phyloP scores from a whole-genome alignment of 2,329 filamentous ascomycete genomes.

The Diplocarpon mali region DNA sequence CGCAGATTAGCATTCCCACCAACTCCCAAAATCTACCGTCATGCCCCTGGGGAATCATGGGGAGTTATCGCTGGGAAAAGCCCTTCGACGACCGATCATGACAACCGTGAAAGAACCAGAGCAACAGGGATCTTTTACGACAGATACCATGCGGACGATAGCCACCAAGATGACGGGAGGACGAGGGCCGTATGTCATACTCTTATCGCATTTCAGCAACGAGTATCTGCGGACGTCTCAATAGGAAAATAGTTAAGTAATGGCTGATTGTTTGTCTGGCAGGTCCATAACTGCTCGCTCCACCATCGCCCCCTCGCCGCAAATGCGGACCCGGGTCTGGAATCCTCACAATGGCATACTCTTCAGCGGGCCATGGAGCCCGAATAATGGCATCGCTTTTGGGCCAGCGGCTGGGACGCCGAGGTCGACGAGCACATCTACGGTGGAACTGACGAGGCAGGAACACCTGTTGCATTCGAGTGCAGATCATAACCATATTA shows the following conservation, averaged over 20 bases:
- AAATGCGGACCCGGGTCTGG: constrained; percentile 26
- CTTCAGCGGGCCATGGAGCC: constrained; percentile 21
- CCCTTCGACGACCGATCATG: constrained; percentile 18
- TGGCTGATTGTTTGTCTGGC: constrained; percentile 3
- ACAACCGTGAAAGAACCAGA: constrained; percentile 12
- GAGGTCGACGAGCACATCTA: constrained; percentile 15
- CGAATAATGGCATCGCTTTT: constrained; percentile 27
- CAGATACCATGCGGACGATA: constrained; percentile 12
- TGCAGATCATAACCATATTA: constrained; percentile 16
- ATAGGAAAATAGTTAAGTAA: background rate
- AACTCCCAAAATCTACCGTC: constrained; percentile 16
- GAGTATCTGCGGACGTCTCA: no score
- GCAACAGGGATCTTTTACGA: constrained; percentile 4
- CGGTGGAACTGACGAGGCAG: constrained; percentile 9
- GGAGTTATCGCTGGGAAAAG: constrained; percentile 24
- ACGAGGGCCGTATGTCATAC: constrained; percentile 16
- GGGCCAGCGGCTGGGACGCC: constrained; percentile 10
- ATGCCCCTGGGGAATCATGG: constrained; percentile 29
- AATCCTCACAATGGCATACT: constrained; percentile 29
- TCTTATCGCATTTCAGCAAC: background rate
- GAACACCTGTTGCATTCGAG: constrained; percentile 14
- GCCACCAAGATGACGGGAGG: constrained; percentile 9
- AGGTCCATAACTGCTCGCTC: constrained; percentile 8
- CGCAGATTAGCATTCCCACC: constrained; percentile 1
- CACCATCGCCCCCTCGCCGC: background rate